A percentile compares a stretch with the other conserved stretches of the same genome.
These are phyloP conservation scores for Arthrocladium fulminans DNA, from an alignment of 2,329 filamentous ascomycete genomes.

Conservation along the genomic window DNA sequence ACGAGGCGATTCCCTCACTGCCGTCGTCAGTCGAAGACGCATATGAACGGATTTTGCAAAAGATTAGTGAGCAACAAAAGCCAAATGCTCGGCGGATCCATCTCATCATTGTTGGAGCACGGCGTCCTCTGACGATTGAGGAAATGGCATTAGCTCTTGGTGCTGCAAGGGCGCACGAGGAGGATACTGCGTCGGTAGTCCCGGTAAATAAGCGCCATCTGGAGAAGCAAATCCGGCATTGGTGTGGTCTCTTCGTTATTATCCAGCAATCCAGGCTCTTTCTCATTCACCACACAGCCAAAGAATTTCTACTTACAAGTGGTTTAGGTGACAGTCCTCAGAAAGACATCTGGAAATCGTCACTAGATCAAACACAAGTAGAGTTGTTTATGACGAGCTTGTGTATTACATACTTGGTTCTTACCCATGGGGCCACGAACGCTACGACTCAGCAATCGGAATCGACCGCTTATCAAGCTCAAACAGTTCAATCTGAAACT, in stretches of 20 bases:
- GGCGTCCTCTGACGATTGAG: conserved; percentile 13
- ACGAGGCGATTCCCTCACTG: conserved; percentile 11
- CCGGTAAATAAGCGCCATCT: conserved; percentile 1
- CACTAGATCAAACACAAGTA: neutral
- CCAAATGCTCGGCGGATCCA: conserved; percentile 11
- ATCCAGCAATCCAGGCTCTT: conserved; percentile 21
- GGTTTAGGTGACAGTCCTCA: conserved; percentile 5
- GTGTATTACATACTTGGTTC: neutral
- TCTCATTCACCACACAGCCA: conserved; percentile 26
- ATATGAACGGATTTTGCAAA: conserved; percentile 20
- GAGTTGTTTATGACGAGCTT: neutral
- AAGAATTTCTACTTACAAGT: conserved; percentile 22
- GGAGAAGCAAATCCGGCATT: conserved; percentile 11
- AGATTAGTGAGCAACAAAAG: conserved; percentile 3
- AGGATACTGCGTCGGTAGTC: neutral
- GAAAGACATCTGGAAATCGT: neutral
- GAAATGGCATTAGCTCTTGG: conserved; percentile 17
- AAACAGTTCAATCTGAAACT: neutral
- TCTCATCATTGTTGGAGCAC: conserved; percentile 19
- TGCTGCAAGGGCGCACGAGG: conserved; percentile 6
- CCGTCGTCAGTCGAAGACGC: conserved; percentile 15
- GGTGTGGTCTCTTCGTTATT: conserved; percentile 24
- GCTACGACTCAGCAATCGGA: neutral
- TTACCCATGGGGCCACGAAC: neutral
- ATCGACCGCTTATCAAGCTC: neutral